phyloP scores from a whole-genome alignment of 305 asterid genomes.

The Fraxinus greggii region DNA sequence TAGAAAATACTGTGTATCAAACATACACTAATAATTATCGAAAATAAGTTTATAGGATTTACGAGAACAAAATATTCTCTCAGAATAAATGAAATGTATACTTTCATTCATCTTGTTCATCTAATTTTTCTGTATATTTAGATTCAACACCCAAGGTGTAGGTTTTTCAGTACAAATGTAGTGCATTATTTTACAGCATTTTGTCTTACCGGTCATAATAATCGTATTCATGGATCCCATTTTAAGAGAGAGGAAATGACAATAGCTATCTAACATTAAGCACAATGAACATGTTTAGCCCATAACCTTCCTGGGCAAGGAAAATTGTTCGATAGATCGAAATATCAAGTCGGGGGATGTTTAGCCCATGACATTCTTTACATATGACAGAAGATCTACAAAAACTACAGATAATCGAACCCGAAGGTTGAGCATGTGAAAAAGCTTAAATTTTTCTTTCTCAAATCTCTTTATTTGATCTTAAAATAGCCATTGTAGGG shows the following conservation, averaged over 20 bases:
- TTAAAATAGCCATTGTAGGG: constrained; percentile 62
- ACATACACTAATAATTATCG: not conserved
- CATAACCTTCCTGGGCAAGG: not conserved
- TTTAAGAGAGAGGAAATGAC: not conserved
- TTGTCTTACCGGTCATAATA: not conserved
- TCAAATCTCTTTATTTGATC: constrained; percentile 40
- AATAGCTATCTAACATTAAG: not conserved
- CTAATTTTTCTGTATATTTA: not conserved
- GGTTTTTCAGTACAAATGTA: not conserved
- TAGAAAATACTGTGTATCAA: not conserved
- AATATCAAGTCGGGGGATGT: not conserved
- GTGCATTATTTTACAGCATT: not conserved
- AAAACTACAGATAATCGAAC: not conserved
- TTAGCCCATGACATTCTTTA: not conserved
- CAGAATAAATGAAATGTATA: not conserved
- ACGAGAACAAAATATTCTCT: not conserved
- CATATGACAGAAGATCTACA: not conserved
- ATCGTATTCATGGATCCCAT: not conserved
- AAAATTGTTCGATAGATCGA: not conserved
- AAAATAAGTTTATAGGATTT: not conserved
- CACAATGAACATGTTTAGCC: not conserved
- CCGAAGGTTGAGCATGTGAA: not conserved
- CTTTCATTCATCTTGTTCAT: not conserved
- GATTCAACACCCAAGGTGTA: not conserved
- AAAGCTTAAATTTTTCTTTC: not conserved